Evolutionary conservation across 345 rosid species (phyloP).

Genomic region (Corchorus olitorius): DNA sequence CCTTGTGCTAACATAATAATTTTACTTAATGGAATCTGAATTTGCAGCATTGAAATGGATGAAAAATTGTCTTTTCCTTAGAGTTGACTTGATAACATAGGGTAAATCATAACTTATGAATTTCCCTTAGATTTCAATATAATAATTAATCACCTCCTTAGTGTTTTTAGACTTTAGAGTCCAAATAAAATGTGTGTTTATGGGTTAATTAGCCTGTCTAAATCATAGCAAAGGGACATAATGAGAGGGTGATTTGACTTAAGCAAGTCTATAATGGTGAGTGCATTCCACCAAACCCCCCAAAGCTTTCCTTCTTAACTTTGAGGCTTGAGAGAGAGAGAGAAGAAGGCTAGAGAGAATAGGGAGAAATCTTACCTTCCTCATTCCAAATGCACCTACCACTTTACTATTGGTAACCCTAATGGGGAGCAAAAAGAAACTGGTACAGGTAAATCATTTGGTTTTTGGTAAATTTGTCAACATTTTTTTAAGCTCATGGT

Average conservation of each 20-base stretch:
- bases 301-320: background rate
- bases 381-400: constrained; percentile 1
- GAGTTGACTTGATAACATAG: background rate
- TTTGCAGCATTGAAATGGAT: background rate
- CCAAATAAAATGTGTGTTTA: background rate
- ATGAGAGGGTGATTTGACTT: constrained; percentile 17
- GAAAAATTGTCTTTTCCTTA: background rate
- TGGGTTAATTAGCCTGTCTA: constrained; percentile 16
- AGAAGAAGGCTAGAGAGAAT: background rate
- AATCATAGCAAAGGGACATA: constrained; percentile 15
- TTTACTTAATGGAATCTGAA: background rate
- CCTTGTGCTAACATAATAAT: background rate
- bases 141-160: constrained; percentile 6
- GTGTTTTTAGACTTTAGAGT: background rate
- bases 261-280: background rate
- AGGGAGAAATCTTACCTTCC: background rate
- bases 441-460: background rate
- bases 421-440: constrained; percentile 14
- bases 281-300: constrained; percentile 17
- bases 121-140: background rate
- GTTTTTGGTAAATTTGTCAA: background rate
- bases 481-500: background rate
- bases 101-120: background rate
- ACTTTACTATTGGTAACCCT: constrained; percentile 13
- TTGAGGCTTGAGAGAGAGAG: background rate